Conservation (phyloP, 1,284 basidiomycete genomes). For the Veloboletus limbatus region DNA sequence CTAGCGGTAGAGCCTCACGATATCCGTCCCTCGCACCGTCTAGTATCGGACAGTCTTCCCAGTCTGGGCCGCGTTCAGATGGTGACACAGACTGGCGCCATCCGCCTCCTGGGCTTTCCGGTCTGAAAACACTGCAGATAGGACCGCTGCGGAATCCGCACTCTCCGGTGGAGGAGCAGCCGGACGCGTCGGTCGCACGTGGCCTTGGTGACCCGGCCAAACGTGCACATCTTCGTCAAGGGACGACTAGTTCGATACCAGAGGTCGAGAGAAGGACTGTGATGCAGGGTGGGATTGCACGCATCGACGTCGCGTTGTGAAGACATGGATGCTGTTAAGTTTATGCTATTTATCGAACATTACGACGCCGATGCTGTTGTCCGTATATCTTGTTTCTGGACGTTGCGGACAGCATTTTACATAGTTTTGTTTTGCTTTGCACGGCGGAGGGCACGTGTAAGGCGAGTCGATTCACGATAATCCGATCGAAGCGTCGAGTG, state of each 20-base stretch:
- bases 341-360: conserved; percentile 20
- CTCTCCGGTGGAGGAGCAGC: conserved; percentile 18
- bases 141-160: conserved; percentile 23
- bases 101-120: conserved; percentile 25
- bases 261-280: conserved; percentile 27
- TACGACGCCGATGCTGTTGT: too few species aligned
- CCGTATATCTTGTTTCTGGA: background rate
- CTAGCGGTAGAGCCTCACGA: conserved; percentile 24
- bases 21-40: conserved; percentile 30
- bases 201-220: background rate
- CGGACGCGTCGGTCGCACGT: background rate
- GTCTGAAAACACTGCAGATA: conserved; percentile 15
- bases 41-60: conserved; percentile 14
- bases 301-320: conserved; percentile 30
- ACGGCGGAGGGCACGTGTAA: conserved; percentile 17
- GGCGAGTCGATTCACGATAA: conserved; percentile 25
- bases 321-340: background rate
- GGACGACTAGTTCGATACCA: conserved; percentile 16
- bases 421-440: background rate
- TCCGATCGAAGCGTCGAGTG: conserved; percentile 25
- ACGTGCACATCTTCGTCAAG: conserved; percentile 25
- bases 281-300: conserved; percentile 23
- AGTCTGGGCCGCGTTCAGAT: conserved; percentile 12
- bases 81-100: conserved; percentile 26
- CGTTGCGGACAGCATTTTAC: too few species aligned